These are phyloP conservation scores for Flaveria brownii DNA, from an alignment of 129 eudicot genomes.

Conservation along the genomic window DNA sequence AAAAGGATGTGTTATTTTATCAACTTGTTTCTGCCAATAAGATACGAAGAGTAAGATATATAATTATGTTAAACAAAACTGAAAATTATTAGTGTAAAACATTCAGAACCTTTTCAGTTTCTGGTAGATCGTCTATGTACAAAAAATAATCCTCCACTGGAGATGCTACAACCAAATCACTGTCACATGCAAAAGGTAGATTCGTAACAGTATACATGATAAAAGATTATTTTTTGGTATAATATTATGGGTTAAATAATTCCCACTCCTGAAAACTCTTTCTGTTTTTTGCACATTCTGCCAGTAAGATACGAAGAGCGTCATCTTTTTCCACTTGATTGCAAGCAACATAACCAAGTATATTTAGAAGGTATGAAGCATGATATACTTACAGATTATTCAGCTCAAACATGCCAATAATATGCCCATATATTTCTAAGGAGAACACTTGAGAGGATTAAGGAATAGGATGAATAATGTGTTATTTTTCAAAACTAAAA, in stretches of 20 bases:
- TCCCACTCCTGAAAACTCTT: neutral
- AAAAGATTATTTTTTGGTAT: neutral
- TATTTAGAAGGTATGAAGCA: conserved; percentile 2
- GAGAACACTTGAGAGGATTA: conserved; percentile 81
- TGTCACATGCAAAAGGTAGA: conserved; percentile 32
- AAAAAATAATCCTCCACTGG: conserved; percentile 92
- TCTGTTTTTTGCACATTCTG: neutral
- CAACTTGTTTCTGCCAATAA: conserved; percentile 65
- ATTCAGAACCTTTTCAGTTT: conserved; percentile 62
- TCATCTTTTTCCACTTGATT: neutral
- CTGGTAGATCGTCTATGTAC: conserved; percentile 80
- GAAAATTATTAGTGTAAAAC: neutral
- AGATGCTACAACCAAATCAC: conserved; percentile 95
- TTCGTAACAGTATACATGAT: conserved; percentile 19
- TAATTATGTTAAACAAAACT: neutral
- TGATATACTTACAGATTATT: conserved; percentile 88
- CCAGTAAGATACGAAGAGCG: neutral
- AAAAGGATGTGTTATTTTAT: conserved; percentile 59
- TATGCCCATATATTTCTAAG: conserved; percentile 83
- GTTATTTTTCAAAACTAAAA: neutral
- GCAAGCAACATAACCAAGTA: conserved; percentile 6
- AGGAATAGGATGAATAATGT: conserved; percentile 38
- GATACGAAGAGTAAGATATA: neutral
- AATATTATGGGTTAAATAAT: neutral
- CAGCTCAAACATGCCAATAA: conserved; percentile 98